Conservation (phyloP, 2,329 filamentous ascomycete genomes). For the Cordyceps fumosorosea region DNA sequence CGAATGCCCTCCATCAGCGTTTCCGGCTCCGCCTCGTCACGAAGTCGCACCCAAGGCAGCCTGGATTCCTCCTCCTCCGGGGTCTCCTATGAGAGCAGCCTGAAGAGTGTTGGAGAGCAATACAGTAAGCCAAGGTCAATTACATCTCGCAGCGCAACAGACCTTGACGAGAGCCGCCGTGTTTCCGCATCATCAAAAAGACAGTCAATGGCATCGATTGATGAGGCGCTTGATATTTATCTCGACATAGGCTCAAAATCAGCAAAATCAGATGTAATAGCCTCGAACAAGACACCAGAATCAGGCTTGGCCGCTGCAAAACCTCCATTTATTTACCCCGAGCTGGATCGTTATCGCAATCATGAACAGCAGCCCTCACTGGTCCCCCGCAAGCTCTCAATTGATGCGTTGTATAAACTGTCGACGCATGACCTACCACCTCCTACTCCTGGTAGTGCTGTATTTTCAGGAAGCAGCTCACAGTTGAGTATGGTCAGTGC, state of each 20-base stretch:
- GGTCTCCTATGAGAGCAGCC: constrained; percentile 26
- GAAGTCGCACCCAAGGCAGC: constrained; percentile 24
- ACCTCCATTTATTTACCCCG: constrained; percentile 47
- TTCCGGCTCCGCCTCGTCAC: constrained; percentile 28
- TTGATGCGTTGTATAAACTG: constrained; percentile 48
- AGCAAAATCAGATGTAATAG: constrained; percentile 40
- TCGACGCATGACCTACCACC: constrained; percentile 61
- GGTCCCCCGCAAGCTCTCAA: constrained; percentile 24
- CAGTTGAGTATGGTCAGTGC: constrained; percentile 55
- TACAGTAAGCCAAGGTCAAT: constrained; percentile 44
- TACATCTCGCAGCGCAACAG: constrained; percentile 32
- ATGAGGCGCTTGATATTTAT: constrained; percentile 4
- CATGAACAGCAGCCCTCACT: constrained; percentile 31
- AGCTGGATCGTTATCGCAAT: constrained; percentile 55
- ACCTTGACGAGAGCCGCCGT: constrained; percentile 21
- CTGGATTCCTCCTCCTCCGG: constrained; percentile 29
- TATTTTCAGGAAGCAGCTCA: constrained; percentile 53
- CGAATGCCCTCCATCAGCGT: constrained; percentile 34
- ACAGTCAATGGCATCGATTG: constrained; percentile 8
- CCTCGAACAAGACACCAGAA: constrained; percentile 35
- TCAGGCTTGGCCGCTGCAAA: constrained; percentile 31
- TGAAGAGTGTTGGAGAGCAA: constrained; percentile 34
- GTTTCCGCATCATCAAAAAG: neutral
- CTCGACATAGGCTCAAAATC: constrained; percentile 19
- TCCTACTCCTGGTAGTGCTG: constrained; percentile 47